These are phyloP conservation scores for Ramalina peruviana DNA, from an alignment of 495 filamentous ascomycete species.

Conservation along the genomic window DNA sequence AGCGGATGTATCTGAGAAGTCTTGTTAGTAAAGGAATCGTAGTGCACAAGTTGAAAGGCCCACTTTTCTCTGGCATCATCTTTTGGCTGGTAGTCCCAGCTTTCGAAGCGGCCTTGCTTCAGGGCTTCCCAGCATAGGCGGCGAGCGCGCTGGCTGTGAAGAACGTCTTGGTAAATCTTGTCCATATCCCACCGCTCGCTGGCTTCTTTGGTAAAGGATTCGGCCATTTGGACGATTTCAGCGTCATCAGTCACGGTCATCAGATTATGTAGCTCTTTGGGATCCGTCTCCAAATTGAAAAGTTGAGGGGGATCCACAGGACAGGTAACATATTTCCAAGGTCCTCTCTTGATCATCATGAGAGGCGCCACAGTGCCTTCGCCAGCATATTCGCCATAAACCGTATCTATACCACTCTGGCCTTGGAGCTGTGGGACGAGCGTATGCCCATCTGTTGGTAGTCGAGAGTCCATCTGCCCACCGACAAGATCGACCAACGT, in stretches of 20 bases:
- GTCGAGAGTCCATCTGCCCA: conserved; percentile 39
- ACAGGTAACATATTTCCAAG: conserved; percentile 74
- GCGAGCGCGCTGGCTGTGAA: conserved; percentile 56
- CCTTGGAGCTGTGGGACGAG: conserved; percentile 58
- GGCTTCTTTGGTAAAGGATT: conserved; percentile 52
- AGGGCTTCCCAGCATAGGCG: conserved; percentile 62
- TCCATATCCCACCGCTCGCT: conserved; percentile 59
- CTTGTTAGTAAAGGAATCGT: neutral
- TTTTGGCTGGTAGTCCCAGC: conserved; percentile 67
- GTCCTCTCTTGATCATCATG: conserved; percentile 79
- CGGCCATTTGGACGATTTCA: conserved; percentile 28
- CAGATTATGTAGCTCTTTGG: conserved; percentile 59
- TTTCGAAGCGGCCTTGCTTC: conserved; percentile 48
- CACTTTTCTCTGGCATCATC: conserved; percentile 62
- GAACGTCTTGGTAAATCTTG: conserved; percentile 51
- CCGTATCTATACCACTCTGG: conserved; percentile 46
- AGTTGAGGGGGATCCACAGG: conserved; percentile 68
- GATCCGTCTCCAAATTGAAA: conserved; percentile 59
- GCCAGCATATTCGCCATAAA: conserved; percentile 78
- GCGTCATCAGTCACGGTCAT: conserved; percentile 38
- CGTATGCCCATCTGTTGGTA: conserved; percentile 68
- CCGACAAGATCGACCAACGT: conserved; percentile 73
- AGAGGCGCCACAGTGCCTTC: conserved; percentile 74
- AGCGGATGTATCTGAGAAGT: conserved; percentile 45
- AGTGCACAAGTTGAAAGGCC: conserved; percentile 8